Conservation (phyloP, 2,329 filamentous ascomycete species). For the Clonostachys chloroleuca region DNA sequence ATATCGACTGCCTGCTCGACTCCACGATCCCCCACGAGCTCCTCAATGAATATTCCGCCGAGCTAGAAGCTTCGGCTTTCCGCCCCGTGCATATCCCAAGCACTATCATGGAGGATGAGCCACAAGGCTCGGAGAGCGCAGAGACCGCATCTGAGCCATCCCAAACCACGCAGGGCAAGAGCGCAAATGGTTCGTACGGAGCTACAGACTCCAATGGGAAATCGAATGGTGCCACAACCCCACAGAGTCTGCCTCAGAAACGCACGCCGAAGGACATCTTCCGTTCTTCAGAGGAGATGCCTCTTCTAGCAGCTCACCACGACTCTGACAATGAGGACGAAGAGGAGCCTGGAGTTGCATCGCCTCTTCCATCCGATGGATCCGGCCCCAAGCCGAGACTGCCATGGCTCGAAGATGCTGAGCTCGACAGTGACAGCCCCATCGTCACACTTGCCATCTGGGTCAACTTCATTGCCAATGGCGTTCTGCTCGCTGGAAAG, state of each 20-base stretch:
- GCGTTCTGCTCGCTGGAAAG: conserved; percentile 70
- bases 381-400: conserved; percentile 49
- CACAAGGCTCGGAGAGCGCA: conserved; percentile 21
- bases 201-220: conserved; percentile 20
- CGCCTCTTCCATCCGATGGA: conserved; percentile 6
- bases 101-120: conserved; percentile 70
- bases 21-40: conserved; percentile 89
- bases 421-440: conserved; percentile 65
- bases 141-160: not conserved
- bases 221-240: conserved; percentile 7
- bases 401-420: conserved; percentile 68
- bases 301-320: conserved; percentile 48
- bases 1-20: conserved; percentile 86
- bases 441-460: conserved; percentile 87
- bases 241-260: conserved; percentile 51
- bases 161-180: not conserved
- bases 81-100: conserved; percentile 58
- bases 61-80: conserved; percentile 51
- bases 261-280: conserved; percentile 85
- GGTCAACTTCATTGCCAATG: conserved; percentile 77
- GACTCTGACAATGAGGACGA: conserved; percentile 36
- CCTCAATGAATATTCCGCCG: conserved; percentile 77
- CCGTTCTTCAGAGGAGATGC: conserved; percentile 65
- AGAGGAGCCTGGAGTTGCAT: conserved; percentile 27
- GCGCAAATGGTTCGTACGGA: conserved; percentile 15